These are phyloP conservation scores for Thelonectria blattea DNA, from an alignment of 2,329 filamentous ascomycete species.

Conservation along the genomic window DNA sequence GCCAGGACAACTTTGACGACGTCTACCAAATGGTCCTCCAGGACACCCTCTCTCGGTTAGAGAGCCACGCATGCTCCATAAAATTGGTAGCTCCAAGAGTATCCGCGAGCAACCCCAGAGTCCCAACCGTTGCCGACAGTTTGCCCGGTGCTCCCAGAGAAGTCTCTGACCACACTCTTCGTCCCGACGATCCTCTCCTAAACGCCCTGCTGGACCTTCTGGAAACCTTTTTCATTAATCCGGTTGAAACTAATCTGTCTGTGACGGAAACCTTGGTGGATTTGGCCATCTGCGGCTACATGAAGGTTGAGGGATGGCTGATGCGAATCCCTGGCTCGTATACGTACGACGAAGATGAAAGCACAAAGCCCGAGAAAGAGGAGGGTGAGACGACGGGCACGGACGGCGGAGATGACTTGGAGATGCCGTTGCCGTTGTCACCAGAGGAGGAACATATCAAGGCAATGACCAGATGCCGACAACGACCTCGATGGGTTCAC, in stretches of 20 bases:
- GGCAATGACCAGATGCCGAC: constrained; percentile 58
- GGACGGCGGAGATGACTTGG: constrained; percentile 31
- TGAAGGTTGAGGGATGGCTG: constrained; percentile 90
- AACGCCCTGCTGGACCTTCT: constrained; percentile 74
- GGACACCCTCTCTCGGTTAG: constrained; percentile 72
- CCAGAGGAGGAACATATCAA: constrained; percentile 48
- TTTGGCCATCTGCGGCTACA: constrained; percentile 82
- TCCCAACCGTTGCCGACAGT: constrained; percentile 61
- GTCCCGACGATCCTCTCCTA: constrained; percentile 66
- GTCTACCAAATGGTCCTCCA: constrained; percentile 74
- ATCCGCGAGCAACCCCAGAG: constrained; percentile 61
- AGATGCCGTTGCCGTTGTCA: constrained; percentile 21
- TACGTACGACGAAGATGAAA: constrained; percentile 53
- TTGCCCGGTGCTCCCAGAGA: constrained; percentile 67
- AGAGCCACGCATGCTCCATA: constrained; percentile 76
- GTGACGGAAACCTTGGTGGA: constrained; percentile 84
- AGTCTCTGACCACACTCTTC: constrained; percentile 66
- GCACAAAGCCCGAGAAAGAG: neutral
- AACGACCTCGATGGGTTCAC: constrained; percentile 59
- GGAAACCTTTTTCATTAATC: constrained; percentile 84
- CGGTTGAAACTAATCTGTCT: constrained; percentile 87
- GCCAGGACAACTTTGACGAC: constrained; percentile 72
- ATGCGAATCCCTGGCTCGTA: constrained; percentile 72
- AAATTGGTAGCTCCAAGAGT: constrained; percentile 69
- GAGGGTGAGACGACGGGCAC: constrained; percentile 26